Evolutionary conservation across 2,329 filamentous ascomycete species (phyloP), one percentile per base, ranked within the genome.

Genomic region (Penicillium decumbens): DNA sequence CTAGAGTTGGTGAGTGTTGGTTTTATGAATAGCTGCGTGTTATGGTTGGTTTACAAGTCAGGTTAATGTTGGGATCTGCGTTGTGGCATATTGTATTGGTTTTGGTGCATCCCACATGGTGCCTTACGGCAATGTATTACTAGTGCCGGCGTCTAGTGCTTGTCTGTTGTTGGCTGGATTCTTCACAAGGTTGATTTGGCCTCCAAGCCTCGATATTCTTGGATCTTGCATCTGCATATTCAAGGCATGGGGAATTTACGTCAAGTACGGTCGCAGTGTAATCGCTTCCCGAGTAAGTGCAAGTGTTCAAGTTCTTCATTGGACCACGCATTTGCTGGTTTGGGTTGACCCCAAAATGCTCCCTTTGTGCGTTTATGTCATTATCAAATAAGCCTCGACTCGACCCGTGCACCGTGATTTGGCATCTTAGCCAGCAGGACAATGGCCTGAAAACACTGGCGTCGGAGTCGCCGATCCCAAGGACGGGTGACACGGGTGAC

Each of bases 381-480:
- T 20, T 23, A 37, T 37, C 32, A n/a, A 33, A 33, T 33, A 15
- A 15, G 18, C 23, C 20, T 5, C 20, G 20, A 8, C 7, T 24
- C 20, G 35, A 23, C 18, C 35, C 35, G 18, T 12, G 20, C 20
- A 7, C 41, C 12, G n/a, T n/a, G n/a, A n/a, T n/a, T n/a, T n/a
- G n/a, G n/a, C n/a, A n/a, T n/a, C n/a, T n/a, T n/a, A n/a, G n/a
- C n/a, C n/a, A n/a, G 13, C 23, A 6, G 25, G 40, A 29, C 33
- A 6, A 9, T 32, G 40, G 39, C 41, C 45, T 47, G 29, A 33
- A 47, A 29, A 23, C 20, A 25, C 20, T 25, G 38, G 20, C 20
- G 33, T 47, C 44, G 44, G 44, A 35, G 44, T 41, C 20, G 41
- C 35, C 41, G 33, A 15, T 40, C 38, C 23, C 12, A 27, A 13